Evolutionary conservation across 768 basidiomycete genomes (phyloP), one percentile per base, ranked within the genome.

Genomic region (Rhizopogon vinicolor): DNA sequence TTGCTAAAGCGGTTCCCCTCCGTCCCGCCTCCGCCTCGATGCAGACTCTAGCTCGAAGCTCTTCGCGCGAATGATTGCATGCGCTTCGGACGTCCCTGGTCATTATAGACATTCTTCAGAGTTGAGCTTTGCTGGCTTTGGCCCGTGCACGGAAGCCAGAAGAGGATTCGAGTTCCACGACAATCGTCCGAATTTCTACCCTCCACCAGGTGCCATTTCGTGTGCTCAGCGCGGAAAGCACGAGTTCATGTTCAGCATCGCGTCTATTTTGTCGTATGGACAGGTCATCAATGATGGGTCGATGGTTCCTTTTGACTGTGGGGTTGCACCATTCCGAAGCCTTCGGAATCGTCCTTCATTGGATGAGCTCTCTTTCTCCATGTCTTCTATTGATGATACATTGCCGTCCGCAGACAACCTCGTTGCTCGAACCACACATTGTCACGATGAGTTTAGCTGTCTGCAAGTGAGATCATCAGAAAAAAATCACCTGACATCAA

Each of bases 251-350:
- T 80, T 86, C 68, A 90, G 87, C 63, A 85, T 92, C 50, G 86
- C 87, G 0, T 91, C 89, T 0, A 79, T 91, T 4, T 91, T 89
- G 0, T 91, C 89, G 0, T 89, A 88, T 56, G 89, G 90, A 3
- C 75, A 75, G 3, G 81, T 87, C 35, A 72, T 87, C 4, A 5
- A 4, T 25, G 4, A 25, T 5, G 25, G 25, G n/a, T n/a, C n/a
- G n/a, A n/a, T n/a, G n/a, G n/a, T n/a, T n/a, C n/a, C n/a, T n/a
- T n/a, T n/a, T n/a, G n/a, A n/a, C n/a, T n/a, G n/a, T n/a, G n/a
- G n/a, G n/a, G n/a, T n/a, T n/a, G n/a, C n/a, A n/a, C n/a, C n/a
- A n/a, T n/a, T n/a, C n/a, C n/a, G n/a, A n/a, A n/a, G n/a, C n/a
- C n/a, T n/a, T n/a, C n/a, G n/a, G n/a, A n/a, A n/a, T n/a, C n/a